Conservation (phyloP, 805 yeast genomes). For the Priceomyces medius region DNA sequence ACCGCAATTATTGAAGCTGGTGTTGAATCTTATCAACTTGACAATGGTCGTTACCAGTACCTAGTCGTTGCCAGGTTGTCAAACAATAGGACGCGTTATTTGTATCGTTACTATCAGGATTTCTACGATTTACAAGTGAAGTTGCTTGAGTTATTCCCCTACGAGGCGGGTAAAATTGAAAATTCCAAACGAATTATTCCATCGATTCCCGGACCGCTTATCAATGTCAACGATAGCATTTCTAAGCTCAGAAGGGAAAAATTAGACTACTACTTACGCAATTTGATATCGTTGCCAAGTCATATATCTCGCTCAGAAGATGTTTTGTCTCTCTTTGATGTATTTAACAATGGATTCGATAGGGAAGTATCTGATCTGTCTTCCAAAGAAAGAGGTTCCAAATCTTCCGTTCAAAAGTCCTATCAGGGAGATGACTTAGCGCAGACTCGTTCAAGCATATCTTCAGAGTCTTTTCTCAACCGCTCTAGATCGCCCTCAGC, state of each 20-base stretch:
- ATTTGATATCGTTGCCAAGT: constrained; percentile 68
- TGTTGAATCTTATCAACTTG: constrained; percentile 77
- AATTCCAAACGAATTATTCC: constrained; percentile 81
- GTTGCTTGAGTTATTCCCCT: constrained; percentile 79
- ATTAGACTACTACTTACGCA: constrained; percentile 50
- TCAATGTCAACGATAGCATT: constrained; percentile 77
- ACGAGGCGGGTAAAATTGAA: constrained; percentile 85
- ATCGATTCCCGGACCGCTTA: constrained; percentile 93
- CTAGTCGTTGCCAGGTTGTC: constrained; percentile 65
- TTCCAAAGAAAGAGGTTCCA: neutral
- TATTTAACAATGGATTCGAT: constrained; percentile 61
- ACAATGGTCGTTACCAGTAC: constrained; percentile 89
- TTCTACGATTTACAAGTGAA: constrained; percentile 90
- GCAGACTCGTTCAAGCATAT: constrained; percentile 6
- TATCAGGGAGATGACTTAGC: constrained; percentile 7
- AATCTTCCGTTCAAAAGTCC: neutral
- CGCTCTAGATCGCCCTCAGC: constrained; percentile 22
- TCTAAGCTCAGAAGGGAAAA: constrained; percentile 55
- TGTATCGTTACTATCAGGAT: constrained; percentile 92
- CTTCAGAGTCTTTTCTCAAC: constrained; percentile 9
- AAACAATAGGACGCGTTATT: constrained; percentile 64
- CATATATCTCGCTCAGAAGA: constrained; percentile 70
- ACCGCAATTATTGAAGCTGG: constrained; percentile 56
- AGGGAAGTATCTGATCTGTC: constrained; percentile 37
- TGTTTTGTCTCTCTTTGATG: constrained; percentile 69